A percentile compares a stretch with the other conserved stretches of the same genome.
phyloP scores from a whole-genome alignment of 345 rosid genomes.

The Passiflora organensis region DNA sequence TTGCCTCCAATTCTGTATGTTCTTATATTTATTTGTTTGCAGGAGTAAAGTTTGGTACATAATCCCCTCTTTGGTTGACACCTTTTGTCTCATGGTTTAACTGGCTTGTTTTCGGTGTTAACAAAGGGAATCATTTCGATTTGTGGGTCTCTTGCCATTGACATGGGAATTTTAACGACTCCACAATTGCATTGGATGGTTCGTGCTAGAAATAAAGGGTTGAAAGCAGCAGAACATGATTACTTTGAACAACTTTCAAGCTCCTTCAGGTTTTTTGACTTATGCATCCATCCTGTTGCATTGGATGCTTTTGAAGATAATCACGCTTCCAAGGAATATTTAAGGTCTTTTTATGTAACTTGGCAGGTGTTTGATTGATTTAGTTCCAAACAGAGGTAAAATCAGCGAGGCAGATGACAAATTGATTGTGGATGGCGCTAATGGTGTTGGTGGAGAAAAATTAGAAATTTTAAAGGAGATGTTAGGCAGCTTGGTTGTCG shows the following conservation, averaged over 20 bases:
- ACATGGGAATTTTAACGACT: slow-evolving; percentile 82
- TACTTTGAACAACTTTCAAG: slow-evolving; percentile 72
- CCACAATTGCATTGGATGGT: slow-evolving; percentile 97
- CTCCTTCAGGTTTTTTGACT: slow-evolving; percentile 51
- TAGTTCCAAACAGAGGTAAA: slow-evolving; percentile 44
- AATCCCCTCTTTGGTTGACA: not conserved
- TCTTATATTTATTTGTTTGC: not conserved
- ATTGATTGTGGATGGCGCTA: slow-evolving; percentile 80
- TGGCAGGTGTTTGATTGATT: slow-evolving; percentile 54
- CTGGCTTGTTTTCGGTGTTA: slow-evolving; percentile 11
- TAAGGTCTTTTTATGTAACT: slow-evolving; percentile 13
- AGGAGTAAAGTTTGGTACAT: not conserved
- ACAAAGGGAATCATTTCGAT: slow-evolving; percentile 63
- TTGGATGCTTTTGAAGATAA: not conserved
- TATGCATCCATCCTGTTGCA: not conserved
- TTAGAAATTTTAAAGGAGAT: slow-evolving; percentile 46
- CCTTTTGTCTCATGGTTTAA: not conserved
- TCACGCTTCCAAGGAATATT: not conserved
- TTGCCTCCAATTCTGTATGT: not conserved
- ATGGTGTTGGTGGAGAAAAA: slow-evolving; percentile 89
- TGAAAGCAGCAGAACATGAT: slow-evolving; percentile 57
- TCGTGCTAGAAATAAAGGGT: slow-evolving; percentile 69
- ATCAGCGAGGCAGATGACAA: slow-evolving; percentile 23
- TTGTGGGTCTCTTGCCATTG: slow-evolving; percentile 49
- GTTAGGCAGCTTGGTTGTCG: slow-evolving; percentile 48